These are phyloP conservation scores for Ambrosia trifida DNA, from an alignment of 129 eudicot genomes.

Conservation along the genomic window DNA sequence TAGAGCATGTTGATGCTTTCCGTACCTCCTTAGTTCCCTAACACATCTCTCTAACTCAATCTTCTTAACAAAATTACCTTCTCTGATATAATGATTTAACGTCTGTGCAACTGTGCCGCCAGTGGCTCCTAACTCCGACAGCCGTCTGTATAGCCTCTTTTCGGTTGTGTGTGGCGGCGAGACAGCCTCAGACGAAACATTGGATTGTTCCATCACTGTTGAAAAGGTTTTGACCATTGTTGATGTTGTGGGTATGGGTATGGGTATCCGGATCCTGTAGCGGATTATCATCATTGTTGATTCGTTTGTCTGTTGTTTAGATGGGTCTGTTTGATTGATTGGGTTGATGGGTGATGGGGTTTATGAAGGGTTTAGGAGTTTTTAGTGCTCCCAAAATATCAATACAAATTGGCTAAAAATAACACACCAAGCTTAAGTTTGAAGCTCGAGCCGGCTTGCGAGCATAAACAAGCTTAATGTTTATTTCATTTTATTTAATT, in stretches of 20 bases:
- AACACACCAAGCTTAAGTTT: no score
- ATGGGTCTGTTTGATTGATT: conserved; percentile 14
- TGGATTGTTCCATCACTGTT: conserved; percentile 29
- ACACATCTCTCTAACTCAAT: conserved; percentile 49
- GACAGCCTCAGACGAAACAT: conserved; percentile 6
- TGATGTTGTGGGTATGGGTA: conserved; percentile 17
- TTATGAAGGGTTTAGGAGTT: conserved; percentile 17
- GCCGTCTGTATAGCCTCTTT: conserved; percentile 42
- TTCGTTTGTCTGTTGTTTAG: not conserved
- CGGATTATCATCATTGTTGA: conserved; percentile 17
- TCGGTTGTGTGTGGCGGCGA: conserved; percentile 30
- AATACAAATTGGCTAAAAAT: no score
- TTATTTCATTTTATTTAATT: no score
- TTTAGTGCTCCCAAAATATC: no score
- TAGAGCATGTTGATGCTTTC: conserved; percentile 47
- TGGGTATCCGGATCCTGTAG: conserved; percentile 26
- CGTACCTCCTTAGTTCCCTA: conserved; percentile 55
- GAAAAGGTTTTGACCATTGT: conserved; percentile 18
- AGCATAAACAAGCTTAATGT: no score
- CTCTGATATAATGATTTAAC: conserved; percentile 47
- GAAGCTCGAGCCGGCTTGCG: no score
- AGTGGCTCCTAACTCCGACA: conserved; percentile 53
- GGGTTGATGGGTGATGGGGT: not conserved
- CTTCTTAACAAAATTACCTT: conserved; percentile 47
- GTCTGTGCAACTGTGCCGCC: conserved; percentile 44